Evolutionary conservation across 1,284 basidiomycete species (phyloP), one percentile per base, ranked within the genome.

Genomic region (Cutaneotrichosporon arboriforme): DNA sequence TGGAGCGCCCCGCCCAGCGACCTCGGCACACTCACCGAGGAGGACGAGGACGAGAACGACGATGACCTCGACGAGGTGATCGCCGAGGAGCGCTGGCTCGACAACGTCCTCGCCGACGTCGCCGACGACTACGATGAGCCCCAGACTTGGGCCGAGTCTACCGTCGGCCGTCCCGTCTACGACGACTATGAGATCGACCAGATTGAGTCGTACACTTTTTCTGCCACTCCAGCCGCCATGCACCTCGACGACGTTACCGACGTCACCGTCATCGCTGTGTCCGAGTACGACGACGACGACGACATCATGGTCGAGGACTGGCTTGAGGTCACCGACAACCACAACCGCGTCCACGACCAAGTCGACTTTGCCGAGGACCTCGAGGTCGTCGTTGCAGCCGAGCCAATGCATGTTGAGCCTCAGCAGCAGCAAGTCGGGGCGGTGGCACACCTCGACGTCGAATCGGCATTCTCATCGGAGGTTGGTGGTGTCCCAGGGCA

Each of bases 21-120:
- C 20, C 61, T 73, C 36, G 65, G 65, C 45, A 63, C 66, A n/a
- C 60, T 70, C 41, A 57, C 62, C 4, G 70, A 73, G 55, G 69
- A 69, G 21, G 68, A 67, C 17, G 70, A 70, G 54, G 65, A 64
- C 13, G 65, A 68, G 47, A 54, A 53, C 39, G 57, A 49, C 7
- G 45, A 53, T 13, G 58, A 58, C 33, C 10, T 31, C 10, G 46
- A 52, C 17, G 58, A 51, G 20, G 52, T 49, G 8, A 23, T 39
- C 8, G 44, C 45, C 31, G 55, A 68, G 55, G 62, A 65, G 49
- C 59, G 57, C 46, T 71, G 68, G 69, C 71, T 73, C 41, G 68
- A 73, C 46, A 61, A 69, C 15, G 61, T 70, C 23, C 49, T 72
- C 17, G 54, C 62, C 22, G 62, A 67, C 9, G 63, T 64, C 14